phyloP scores from a whole-genome alignment of 768 basidiomycete species.

The Tylopilus rubrobrunneus region DNA sequence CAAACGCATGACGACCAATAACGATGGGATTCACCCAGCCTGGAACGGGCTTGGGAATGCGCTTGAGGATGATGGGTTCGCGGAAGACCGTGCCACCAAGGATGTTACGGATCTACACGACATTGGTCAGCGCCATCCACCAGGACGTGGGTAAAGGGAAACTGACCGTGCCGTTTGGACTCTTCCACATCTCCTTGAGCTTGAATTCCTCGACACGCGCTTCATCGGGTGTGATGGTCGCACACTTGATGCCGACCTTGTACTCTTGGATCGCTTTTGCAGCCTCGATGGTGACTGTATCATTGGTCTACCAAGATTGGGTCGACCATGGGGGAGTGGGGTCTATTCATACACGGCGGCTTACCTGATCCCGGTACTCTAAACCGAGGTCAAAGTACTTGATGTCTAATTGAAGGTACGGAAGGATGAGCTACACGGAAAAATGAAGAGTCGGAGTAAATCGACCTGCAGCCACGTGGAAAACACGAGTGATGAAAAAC shows the following conservation, averaged over 20 bases:
- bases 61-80: slow-evolving; percentile 90
- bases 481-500: slow-evolving; percentile 17
- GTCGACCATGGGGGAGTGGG: not conserved
- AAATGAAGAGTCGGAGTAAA: not conserved
- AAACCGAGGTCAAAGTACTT: slow-evolving; percentile 98
- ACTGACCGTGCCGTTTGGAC: slow-evolving; percentile 89
- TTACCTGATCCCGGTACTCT: slow-evolving; percentile 85
- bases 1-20: slow-evolving; percentile 96
- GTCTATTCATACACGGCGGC: not conserved
- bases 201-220: slow-evolving; percentile 95
- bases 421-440: slow-evolving; percentile 80
- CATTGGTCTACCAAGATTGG: slow-evolving; percentile 65
- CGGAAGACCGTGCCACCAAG: slow-evolving; percentile 98
- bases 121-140: not conserved
- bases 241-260: slow-evolving; percentile 98
- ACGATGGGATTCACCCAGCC: slow-evolving; percentile 97
- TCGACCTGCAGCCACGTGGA: not conserved
- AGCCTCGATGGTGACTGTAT: slow-evolving; percentile 88
- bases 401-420: slow-evolving; percentile 92
- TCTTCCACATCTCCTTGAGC: slow-evolving; percentile 98
- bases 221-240: slow-evolving; percentile 98
- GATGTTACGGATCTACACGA: slow-evolving; percentile 84
- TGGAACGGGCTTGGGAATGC: slow-evolving; percentile 90
- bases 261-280: slow-evolving; percentile 93
- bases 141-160: not conserved